Conservation (phyloP, 768 basidiomycete genomes). For the Leccinum arenicola region DNA sequence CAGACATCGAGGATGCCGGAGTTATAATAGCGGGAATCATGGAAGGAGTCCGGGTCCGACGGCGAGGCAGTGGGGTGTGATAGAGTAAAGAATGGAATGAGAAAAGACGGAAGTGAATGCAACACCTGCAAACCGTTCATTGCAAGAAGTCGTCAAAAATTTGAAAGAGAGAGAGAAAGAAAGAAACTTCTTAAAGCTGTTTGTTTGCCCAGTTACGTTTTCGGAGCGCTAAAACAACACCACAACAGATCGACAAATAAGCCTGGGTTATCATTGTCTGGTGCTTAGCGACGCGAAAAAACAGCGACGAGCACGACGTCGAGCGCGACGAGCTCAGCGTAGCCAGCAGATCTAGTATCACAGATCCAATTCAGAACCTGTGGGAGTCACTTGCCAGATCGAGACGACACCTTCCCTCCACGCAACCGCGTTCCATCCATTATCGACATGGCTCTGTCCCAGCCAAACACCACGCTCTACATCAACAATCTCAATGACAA, state of each 20-base stretch:
- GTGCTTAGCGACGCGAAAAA: conserved; percentile 2
- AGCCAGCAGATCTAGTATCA: neutral
- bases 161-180: conserved; percentile 13
- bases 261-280: neutral
- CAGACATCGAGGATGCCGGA: conserved; percentile 78
- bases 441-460: conserved; percentile 44
- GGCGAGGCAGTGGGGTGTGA: conserved; percentile 66
- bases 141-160: conserved; percentile 32
- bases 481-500: conserved; percentile 93
- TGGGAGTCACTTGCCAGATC: conserved; percentile 26
- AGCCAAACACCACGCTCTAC: conserved; percentile 88
- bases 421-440: neutral
- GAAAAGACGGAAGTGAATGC: conserved; percentile 48
- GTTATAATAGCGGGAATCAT: conserved; percentile 62
- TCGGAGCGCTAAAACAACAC: conserved; percentile 24
- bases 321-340: neutral
- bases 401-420: neutral
- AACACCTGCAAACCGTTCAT: conserved; percentile 38
- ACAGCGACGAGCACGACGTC: conserved; percentile 6
- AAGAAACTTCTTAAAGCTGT: conserved; percentile 6
- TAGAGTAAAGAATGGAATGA: conserved; percentile 70
- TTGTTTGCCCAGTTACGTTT: conserved; percentile 34
- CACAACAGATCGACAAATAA: conserved; percentile 15
- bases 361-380: conserved; percentile 2
- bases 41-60: conserved; percentile 66